These are phyloP conservation scores for Macrophomina tecta DNA, from an alignment of 2,329 filamentous ascomycete species.

Conservation along the genomic window DNA sequence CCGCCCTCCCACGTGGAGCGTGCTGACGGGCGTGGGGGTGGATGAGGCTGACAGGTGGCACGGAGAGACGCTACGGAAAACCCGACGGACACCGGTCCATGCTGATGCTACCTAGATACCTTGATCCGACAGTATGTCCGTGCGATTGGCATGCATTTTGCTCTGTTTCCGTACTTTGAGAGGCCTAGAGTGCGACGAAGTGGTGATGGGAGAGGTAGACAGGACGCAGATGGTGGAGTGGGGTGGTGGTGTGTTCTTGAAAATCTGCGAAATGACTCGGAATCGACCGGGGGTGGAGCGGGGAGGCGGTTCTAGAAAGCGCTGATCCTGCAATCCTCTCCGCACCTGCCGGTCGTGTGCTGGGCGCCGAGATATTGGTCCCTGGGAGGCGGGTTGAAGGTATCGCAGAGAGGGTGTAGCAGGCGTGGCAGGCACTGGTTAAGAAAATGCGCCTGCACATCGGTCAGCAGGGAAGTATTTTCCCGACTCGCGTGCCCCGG, in stretches of 20 bases:
- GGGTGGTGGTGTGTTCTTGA: neutral
- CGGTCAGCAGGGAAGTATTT: neutral
- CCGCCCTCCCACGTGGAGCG: constrained; percentile 2
- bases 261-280: constrained; percentile 17
- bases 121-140: constrained; percentile 25
- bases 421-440: neutral
- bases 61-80: constrained; percentile 6
- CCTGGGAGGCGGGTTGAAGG: neutral
- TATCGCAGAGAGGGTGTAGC: neutral
- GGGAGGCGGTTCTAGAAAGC: constrained; percentile 10
- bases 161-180: constrained; percentile 22
- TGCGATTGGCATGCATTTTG: constrained; percentile 27
- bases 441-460: neutral
- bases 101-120: constrained; percentile 29
- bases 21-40: neutral
- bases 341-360: constrained; percentile 10
- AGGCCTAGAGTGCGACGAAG: neutral
- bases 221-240: neutral
- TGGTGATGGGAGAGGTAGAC: neutral
- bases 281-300: neutral
- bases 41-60: neutral
- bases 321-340: neutral
- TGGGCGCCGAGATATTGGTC: constrained; percentile 6
- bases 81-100: constrained; percentile 26
- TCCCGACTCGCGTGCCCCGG: neutral